A percentile compares a stretch with the other conserved stretches of the same genome.
Evolutionary conservation across 495 filamentous ascomycete species (phyloP).

Genomic region (Aspergillus kassunensis): DNA sequence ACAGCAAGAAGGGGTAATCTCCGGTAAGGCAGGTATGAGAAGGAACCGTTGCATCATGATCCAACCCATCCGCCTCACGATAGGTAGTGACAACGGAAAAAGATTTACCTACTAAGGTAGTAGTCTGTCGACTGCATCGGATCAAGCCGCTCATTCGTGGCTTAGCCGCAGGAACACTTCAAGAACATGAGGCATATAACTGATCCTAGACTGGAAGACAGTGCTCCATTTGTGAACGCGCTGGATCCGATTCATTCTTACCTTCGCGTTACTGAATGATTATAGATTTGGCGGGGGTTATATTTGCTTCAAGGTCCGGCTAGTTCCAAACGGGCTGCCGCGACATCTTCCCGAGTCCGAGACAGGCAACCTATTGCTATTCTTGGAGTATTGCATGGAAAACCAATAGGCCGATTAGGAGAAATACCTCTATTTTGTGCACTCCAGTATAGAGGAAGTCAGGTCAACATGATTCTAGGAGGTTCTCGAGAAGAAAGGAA

Average conservation of each 20-base stretch:
- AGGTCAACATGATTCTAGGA: not conserved
- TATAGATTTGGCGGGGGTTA: not conserved
- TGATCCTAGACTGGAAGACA: conserved; percentile 16
- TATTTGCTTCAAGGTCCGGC: conserved; percentile 1
- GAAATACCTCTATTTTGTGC: not conserved
- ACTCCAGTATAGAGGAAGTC: no score
- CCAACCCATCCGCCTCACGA: not conserved
- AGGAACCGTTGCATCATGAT: conserved; percentile 6
- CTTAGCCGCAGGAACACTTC: conserved; percentile 1
- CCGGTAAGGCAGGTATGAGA: not conserved
- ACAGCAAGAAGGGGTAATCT: not conserved
- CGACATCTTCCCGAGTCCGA: not conserved
- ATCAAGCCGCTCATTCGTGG: conserved; percentile 13
- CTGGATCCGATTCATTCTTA: not conserved
- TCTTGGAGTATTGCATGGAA: not conserved
- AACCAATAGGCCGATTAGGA: no score
- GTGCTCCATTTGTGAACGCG: conserved; percentile 17
- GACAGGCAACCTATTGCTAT: not conserved
- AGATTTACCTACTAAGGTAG: no score
- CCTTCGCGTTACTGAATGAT: not conserved
- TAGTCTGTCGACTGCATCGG: not conserved
- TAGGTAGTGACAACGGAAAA: not conserved
- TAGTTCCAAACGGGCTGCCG: not conserved
- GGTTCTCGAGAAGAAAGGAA: not conserved
- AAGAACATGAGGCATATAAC: conserved; percentile 7